Base-by-base conservation (phyloP, 345 rosid species). In the Iberis pinnata region DNA sequence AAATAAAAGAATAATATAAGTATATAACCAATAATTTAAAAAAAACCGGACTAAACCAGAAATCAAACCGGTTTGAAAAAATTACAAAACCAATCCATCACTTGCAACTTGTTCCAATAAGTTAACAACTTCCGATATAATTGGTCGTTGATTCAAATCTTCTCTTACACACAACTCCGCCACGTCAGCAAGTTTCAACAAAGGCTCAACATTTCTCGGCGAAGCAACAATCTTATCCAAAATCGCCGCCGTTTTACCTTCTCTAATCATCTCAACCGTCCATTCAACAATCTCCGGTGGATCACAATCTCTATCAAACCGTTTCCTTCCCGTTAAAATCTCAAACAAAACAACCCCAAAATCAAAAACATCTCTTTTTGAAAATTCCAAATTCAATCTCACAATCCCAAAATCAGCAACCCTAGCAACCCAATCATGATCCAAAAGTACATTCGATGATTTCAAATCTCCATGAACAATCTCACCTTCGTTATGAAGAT, bases 311-410 rank as follows among this genome's bases (percentile, higher is more conserved):
- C 70, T 71, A 44, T 87, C 98, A 26, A 68, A 81, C 8, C 80
- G 67, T 70, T 92, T 84, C 68, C 96, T 84, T 69, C 95, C 96
- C 1, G 88, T 87, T 36, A 90, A 80, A 43, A 84, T 79, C 83
- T 90, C 96, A 8, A 87, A 65, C 65, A 90, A 65, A 12, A 83
- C 81, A 16, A 78, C 70, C 26, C 96, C 98, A 42, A 82, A 82
- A 58, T 61, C 68, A 67, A 71, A 77, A 49, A 87, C 81, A 77
- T 87, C 98, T 37, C 61, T 67, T 67, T 74, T 73, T 39, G 65
- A 60, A 27, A n/a, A n/a, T n/a, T 78, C 92, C 36, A 76, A 73
- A 20, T 38, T 51, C 43, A 83, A 69, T n/a, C 79, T 69, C 33
- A 79, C 52, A 7, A 87, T 77, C 29, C 95, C 98, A 18, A 90